These are phyloP conservation scores for Pestalotiopsis sp. DNA, from an alignment of 2,329 filamentous ascomycete genomes.

Conservation along the genomic window DNA sequence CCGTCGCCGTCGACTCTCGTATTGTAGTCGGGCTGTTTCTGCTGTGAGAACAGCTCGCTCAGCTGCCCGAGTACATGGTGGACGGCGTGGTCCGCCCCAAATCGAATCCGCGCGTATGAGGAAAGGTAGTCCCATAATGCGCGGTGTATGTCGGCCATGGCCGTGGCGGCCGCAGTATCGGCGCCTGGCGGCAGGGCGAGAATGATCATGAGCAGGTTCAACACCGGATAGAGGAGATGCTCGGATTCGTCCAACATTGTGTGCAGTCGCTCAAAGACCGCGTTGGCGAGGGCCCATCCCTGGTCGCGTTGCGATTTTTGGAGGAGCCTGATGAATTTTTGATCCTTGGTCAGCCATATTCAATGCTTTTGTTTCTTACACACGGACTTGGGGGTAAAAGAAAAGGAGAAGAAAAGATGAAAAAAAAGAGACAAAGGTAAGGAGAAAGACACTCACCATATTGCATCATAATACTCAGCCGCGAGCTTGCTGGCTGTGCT, in stretches of 20 bases:
- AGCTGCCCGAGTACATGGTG: not conserved
- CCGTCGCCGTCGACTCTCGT: not conserved
- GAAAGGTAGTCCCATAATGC: slow-evolving; percentile 6
- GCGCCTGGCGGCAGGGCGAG: not conserved
- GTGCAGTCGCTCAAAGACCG: slow-evolving; percentile 26
- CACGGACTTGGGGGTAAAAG: no score
- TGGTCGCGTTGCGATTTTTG: slow-evolving; percentile 22
- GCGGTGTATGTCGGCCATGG: slow-evolving; percentile 1
- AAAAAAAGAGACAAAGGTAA: not conserved
- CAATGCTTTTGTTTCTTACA: no score
- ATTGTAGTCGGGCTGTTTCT: not conserved
- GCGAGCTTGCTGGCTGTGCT: not conserved
- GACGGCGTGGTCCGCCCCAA: not conserved
- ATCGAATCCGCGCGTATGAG: not conserved
- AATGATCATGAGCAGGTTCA: slow-evolving; percentile 11
- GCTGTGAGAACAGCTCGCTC: not conserved
- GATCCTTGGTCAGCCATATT: not conserved
- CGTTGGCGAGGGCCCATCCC: slow-evolving; percentile 25
- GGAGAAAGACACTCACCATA: slow-evolving; percentile 9
- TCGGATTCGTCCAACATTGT: slow-evolving; percentile 22
- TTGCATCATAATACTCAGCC: slow-evolving; percentile 7
- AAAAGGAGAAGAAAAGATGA: no score
- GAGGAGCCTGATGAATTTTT: slow-evolving; percentile 25
- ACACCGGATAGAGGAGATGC: slow-evolving; percentile 6
- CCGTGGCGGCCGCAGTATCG: not conserved